phyloP scores from a whole-genome alignment of 75 land plant species.

The Pinus taeda region DNA sequence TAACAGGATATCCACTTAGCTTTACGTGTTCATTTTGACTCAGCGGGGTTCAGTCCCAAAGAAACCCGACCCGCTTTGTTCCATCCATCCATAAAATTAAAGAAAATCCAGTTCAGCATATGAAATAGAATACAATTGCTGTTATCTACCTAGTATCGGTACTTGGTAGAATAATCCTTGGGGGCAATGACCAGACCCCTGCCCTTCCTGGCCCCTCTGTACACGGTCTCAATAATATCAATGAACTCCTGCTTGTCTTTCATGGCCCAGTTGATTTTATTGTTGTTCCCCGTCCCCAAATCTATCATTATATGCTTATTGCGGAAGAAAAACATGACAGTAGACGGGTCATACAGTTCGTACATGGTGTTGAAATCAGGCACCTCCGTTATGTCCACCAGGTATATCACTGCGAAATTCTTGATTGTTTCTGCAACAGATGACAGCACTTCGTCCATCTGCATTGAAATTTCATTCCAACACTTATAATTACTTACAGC shows the following conservation, averaged over 20 bases:
- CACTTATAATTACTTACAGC: no score
- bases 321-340: slow-evolving; percentile 97
- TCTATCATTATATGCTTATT: slow-evolving; percentile 99
- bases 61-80: no score
- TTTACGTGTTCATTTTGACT: no score
- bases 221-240: slow-evolving; percentile 92
- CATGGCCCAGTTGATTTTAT: slow-evolving; percentile 95
- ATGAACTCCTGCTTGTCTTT: slow-evolving; percentile 96
- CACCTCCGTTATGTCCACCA: slow-evolving; percentile 95
- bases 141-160: slow-evolving; percentile 58
- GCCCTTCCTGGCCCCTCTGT: slow-evolving; percentile 91
- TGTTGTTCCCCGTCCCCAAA: slow-evolving; percentile 94
- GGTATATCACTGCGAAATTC: slow-evolving; percentile 94
- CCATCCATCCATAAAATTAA: no score
- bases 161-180: slow-evolving; percentile 96
- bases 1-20: no score
- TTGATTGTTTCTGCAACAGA: slow-evolving; percentile 96
- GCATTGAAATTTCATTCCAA: no score
- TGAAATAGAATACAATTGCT: no score
- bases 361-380: slow-evolving; percentile 99
- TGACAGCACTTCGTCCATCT: slow-evolving; percentile 96
- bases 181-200: slow-evolving; percentile 93
- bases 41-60: no score
- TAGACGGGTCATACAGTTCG: slow-evolving; percentile 94
- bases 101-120: no score